Percentiles rank a stretch among this genome's conserved stretches.
These are phyloP conservation scores for Termitomyces sp. DNA, from an alignment of 768 basidiomycete species.

Conservation along the genomic window DNA sequence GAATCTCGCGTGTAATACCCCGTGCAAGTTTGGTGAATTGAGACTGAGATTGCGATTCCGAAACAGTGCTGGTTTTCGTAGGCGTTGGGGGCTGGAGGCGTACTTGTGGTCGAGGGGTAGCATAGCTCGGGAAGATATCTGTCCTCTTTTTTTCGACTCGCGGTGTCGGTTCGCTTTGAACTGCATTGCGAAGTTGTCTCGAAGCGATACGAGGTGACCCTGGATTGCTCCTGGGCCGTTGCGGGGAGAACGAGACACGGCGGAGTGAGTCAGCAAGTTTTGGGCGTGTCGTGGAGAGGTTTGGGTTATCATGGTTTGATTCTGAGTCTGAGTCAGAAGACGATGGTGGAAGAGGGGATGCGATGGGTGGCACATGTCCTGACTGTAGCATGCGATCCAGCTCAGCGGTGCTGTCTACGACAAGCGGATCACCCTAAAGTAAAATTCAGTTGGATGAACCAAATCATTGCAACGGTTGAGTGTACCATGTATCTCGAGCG, in stretches of 20 bases:
- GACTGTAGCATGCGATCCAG: constrained; percentile 56
- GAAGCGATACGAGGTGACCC: constrained; percentile 20
- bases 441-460: constrained; percentile 5
- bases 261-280: constrained; percentile 69
- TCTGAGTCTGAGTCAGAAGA: constrained; percentile 50
- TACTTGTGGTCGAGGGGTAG: constrained; percentile 39
- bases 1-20: constrained; percentile 51
- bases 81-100: constrained; percentile 59
- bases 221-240: constrained; percentile 54
- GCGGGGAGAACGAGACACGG: constrained; percentile 69
- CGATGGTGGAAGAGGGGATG: constrained; percentile 42
- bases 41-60: constrained; percentile 17
- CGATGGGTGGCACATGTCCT: constrained; percentile 34
- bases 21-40: constrained; percentile 58
- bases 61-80: constrained; percentile 33
- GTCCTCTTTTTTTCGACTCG: constrained; percentile 23
- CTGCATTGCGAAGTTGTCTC: constrained; percentile 7
- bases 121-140: constrained; percentile 19
- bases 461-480: not conserved
- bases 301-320: constrained; percentile 20
- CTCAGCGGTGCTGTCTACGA: constrained; percentile 58
- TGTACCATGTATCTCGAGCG: constrained; percentile 46
- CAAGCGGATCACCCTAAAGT: constrained; percentile 36
- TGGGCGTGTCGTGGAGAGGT: constrained; percentile 37
- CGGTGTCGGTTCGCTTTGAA: constrained; percentile 23